Conservation (phyloP, 805 yeast species). For the Saccharomycopsis oosterbeekiorum region DNA sequence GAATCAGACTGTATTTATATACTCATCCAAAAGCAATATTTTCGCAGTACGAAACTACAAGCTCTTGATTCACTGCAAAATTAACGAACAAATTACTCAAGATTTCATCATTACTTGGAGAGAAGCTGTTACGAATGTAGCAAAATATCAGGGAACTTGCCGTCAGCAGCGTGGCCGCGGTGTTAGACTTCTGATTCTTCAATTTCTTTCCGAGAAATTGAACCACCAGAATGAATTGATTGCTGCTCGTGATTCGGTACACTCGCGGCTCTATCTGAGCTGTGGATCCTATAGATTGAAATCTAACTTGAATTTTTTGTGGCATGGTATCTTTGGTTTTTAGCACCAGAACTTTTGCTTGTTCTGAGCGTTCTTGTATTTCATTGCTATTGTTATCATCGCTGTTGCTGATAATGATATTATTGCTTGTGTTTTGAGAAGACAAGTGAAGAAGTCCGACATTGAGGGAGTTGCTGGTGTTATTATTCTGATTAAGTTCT, state of each 20-base stretch:
- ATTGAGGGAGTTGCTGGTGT: not conserved
- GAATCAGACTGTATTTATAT: not conserved
- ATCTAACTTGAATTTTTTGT: conserved; percentile 25
- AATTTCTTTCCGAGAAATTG: conserved; percentile 36
- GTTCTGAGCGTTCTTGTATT: not conserved
- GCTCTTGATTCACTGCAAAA: conserved; percentile 30
- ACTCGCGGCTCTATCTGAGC: conserved; percentile 39
- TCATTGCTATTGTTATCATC: not conserved
- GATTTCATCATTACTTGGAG: conserved; percentile 37
- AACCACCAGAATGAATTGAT: conserved; percentile 36
- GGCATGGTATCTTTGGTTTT: not conserved
- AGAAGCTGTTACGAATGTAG: conserved; percentile 36
- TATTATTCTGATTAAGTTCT: not conserved
- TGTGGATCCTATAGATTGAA: conserved; percentile 53
- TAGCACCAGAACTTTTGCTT: not conserved
- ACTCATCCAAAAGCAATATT: conserved; percentile 37
- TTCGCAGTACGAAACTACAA: conserved; percentile 37
- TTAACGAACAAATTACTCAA: conserved; percentile 30
- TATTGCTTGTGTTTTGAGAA: not conserved
- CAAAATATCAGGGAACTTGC: conserved; percentile 26
- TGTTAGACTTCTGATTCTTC: conserved; percentile 19
- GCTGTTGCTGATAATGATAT: not conserved
- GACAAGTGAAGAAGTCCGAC: not conserved
- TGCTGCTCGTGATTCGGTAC: conserved; percentile 39
- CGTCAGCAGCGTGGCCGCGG: not conserved